Conservation (phyloP, 441 rosid genomes). For the Codiaeum variegatum region DNA sequence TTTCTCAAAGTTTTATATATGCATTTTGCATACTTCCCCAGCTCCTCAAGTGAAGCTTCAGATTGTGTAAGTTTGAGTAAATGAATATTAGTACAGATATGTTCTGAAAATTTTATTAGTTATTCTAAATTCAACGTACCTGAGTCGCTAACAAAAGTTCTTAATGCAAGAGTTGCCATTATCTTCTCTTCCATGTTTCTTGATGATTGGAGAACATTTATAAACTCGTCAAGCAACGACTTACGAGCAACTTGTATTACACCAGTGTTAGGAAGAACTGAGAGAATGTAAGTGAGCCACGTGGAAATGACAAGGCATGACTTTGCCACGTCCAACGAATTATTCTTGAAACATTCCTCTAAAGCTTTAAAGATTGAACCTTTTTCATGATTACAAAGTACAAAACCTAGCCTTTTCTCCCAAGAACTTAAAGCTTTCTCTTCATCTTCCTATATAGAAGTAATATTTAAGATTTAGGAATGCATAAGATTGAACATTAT, state of each 20-base stretch:
- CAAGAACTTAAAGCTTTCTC: constrained; percentile 49
- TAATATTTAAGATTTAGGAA: constrained; percentile 11
- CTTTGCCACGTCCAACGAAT: constrained; percentile 53
- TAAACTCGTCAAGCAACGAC: constrained; percentile 51
- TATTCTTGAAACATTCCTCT: constrained; percentile 58
- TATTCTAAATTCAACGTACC: constrained; percentile 29
- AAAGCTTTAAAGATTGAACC: constrained; percentile 61
- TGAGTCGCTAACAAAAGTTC: constrained; percentile 46
- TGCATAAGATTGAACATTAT: constrained; percentile 3
- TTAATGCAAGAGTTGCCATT: constrained; percentile 53
- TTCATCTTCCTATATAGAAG: constrained; percentile 43
- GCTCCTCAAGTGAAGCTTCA: constrained; percentile 47
- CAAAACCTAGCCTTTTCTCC: constrained; percentile 59
- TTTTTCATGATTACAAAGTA: constrained; percentile 58
- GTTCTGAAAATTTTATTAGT: not conserved
- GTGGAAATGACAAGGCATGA: constrained; percentile 54
- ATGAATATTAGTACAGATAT: not conserved
- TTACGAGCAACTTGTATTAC: constrained; percentile 38
- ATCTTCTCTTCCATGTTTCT: constrained; percentile 63
- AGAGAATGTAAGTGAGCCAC: constrained; percentile 59
- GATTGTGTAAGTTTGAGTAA: constrained; percentile 11
- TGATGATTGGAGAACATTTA: constrained; percentile 60
- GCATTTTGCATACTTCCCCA: constrained; percentile 55
- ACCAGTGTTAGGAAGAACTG: constrained; percentile 55
- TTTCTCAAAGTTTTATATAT: constrained; percentile 49